These are phyloP conservation scores for Basidiobolus heterosporus DNA, from an alignment of 371 early-diverging fungal genomes.

Conservation along the genomic window DNA sequence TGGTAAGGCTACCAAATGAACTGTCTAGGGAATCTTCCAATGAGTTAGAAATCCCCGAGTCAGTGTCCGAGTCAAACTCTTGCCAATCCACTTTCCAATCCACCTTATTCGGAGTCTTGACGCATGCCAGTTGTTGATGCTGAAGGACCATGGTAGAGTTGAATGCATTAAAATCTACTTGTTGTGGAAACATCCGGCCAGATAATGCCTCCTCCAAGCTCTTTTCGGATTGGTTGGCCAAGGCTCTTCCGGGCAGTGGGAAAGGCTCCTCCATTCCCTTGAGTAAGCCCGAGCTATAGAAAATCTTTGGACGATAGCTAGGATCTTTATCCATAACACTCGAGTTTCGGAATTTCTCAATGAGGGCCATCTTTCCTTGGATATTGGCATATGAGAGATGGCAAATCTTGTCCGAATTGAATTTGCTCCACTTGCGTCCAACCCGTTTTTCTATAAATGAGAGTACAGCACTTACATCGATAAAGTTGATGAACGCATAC, in stretches of 20 bases:
- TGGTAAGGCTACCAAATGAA: too few species aligned
- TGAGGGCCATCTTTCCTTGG: constrained; percentile 63
- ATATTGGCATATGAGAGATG: constrained; percentile 74
- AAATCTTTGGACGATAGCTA: constrained; percentile 58
- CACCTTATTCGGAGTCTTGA: too few species aligned
- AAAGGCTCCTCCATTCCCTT: constrained; percentile 45
- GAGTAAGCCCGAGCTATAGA: constrained; percentile 36
- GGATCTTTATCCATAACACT: constrained; percentile 59
- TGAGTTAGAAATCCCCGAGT: too few species aligned
- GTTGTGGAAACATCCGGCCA: too few species aligned
- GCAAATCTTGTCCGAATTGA: constrained; percentile 77
- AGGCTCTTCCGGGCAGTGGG: constrained; percentile 16
- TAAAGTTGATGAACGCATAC: constrained; percentile 84
- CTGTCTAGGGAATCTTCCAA: too few species aligned
- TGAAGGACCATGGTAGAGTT: too few species aligned
- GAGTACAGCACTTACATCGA: constrained; percentile 35
- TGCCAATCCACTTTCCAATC: too few species aligned
- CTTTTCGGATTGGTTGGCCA: too few species aligned
- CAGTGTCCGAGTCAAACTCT: too few species aligned
- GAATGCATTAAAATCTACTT: too few species aligned
- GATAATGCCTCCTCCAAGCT: too few species aligned
- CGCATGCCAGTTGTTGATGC: too few species aligned
- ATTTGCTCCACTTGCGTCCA: constrained; percentile 69
- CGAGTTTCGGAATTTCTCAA: constrained; percentile 75
- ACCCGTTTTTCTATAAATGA: constrained; percentile 56